Base-by-base conservation (phyloP, 2,329 filamentous ascomycete species). In the Penicillium hesseltinei region DNA sequence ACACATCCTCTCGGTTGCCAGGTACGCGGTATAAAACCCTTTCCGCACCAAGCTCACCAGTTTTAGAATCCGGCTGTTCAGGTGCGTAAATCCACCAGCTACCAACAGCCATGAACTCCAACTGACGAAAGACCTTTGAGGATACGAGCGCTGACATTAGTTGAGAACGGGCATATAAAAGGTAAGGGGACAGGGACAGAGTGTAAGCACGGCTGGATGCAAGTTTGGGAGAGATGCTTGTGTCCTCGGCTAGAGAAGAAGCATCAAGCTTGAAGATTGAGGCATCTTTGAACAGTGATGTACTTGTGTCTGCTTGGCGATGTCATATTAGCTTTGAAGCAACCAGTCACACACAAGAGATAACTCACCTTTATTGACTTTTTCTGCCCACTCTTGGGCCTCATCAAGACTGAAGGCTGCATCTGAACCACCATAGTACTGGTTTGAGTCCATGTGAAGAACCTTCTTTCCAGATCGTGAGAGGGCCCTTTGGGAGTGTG, bases 21-120 rank as follows among this genome's bases (percentile, higher is more conserved):
- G 94, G 93, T 50, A 97, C 89, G 56, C 89, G 88, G 51, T 82
- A 79, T 36, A 96, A 77, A 9, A 65, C 66, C 27, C 63, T 65
- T 13, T 75, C 67, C 65, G 68, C 38, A 19, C 57, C 55, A 8
- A 42, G 42, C 8, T 60, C 49, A 31, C 43, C 36, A n/a, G 43
- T 46, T 21, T 59, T 56, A 15, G 56, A 25, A 29, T 51, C 54
- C 5, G 69, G 48, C 17, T 67, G 63, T 15, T 65, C 61, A 21
- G 66, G 66, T 10, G 58, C 61, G 31, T 87, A 88, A 54, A 97
- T 85, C 83, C 89, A 97, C 85, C 93, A 97, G 56, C 90, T 93
- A 27, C 93, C 93, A 27, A 97, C 90, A 29, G 93, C 91, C 60
- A 94, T 84, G 66, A 97, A 97, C 71, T 97, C 93, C 46, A 99